A percentile compares a stretch with the other conserved stretches of the same genome.
These are phyloP conservation scores for Trichosporon sp. DNA, from an alignment of 1,284 basidiomycete genomes.

Conservation along the genomic window DNA sequence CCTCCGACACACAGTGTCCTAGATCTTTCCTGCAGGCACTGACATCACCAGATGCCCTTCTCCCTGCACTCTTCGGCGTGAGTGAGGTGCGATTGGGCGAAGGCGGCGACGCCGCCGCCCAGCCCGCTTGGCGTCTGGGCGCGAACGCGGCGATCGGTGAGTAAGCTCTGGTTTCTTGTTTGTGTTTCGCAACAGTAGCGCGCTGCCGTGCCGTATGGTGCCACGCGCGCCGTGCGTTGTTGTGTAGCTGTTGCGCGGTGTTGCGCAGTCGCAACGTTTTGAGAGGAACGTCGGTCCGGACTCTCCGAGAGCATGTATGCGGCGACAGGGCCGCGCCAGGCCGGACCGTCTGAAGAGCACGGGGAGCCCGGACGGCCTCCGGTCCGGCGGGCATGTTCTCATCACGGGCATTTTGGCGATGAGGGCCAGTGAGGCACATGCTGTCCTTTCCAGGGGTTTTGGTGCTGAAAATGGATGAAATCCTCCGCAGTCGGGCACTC, in stretches of 20 bases:
- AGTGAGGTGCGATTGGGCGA: constrained; percentile 65
- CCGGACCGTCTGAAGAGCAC: background rate
- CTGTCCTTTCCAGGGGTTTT: background rate
- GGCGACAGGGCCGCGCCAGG: background rate
- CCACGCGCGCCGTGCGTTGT: background rate
- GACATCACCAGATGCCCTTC: constrained; percentile 60
- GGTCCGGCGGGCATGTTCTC: background rate
- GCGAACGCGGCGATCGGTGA: constrained; percentile 42
- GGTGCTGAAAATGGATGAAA: background rate
- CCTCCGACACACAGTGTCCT: background rate
- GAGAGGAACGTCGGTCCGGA: constrained; percentile 1
- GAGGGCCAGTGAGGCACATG: background rate
- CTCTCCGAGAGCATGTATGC: background rate
- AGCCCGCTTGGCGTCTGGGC: constrained; percentile 61
- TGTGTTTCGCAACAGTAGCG: background rate
- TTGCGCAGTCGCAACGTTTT: background rate
- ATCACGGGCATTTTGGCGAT: background rate
- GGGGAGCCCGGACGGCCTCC: too few relatives aligned
- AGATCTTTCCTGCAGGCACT: background rate
- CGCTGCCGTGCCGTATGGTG: background rate
- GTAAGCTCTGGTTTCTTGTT: constrained; percentile 8
- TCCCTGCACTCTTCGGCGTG: constrained; percentile 75
- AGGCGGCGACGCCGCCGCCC: constrained; percentile 34
- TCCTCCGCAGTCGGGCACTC: background rate
- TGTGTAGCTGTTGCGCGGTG: background rate